Evolutionary conservation across 768 basidiomycete genomes (phyloP).

Genomic region (Rhizopogon roseolus): DNA sequence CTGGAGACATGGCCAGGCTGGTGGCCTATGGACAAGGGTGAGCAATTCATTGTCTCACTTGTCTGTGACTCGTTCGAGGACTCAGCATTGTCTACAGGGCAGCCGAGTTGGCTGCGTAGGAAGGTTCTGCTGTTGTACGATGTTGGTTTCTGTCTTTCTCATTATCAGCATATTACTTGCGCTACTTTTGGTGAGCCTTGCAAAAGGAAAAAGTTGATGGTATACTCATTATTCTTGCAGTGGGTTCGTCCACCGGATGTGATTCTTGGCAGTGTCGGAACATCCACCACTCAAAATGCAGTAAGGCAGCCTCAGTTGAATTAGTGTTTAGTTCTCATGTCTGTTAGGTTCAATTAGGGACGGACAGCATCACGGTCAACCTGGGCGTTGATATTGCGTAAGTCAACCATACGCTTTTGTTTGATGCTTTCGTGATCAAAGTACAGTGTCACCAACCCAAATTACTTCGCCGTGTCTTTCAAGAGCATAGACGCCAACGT

Average conservation of each 20-base stretch:
- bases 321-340: not conserved
- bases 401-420: slow-evolving; percentile 18
- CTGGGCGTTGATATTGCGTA: slow-evolving; percentile 66
- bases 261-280: slow-evolving; percentile 43
- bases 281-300: slow-evolving; percentile 35
- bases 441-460: slow-evolving; percentile 74
- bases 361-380: slow-evolving; percentile 49
- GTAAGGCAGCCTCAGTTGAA: slow-evolving; percentile 29
- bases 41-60: not conserved
- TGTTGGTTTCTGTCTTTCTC: slow-evolving; percentile 62
- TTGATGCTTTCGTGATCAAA: slow-evolving; percentile 2
- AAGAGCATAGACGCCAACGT: slow-evolving; percentile 61
- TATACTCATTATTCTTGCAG: slow-evolving; percentile 29
- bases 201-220: slow-evolving; percentile 4
- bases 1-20: slow-evolving; percentile 54
- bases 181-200: slow-evolving; percentile 55
- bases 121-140: slow-evolving; percentile 71
- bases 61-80: not conserved
- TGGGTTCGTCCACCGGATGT: slow-evolving; percentile 77
- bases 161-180: slow-evolving; percentile 61
- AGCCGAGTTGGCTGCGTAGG: slow-evolving; percentile 55
- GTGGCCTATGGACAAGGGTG: slow-evolving; percentile 68
- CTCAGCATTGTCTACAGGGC: slow-evolving; percentile 37
- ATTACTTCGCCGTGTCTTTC: slow-evolving; percentile 70
- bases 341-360: slow-evolving; percentile 30